These are phyloP conservation scores for Colletotrichum lentis DNA, from an alignment of 2,329 filamentous ascomycete species.

Conservation along the genomic window DNA sequence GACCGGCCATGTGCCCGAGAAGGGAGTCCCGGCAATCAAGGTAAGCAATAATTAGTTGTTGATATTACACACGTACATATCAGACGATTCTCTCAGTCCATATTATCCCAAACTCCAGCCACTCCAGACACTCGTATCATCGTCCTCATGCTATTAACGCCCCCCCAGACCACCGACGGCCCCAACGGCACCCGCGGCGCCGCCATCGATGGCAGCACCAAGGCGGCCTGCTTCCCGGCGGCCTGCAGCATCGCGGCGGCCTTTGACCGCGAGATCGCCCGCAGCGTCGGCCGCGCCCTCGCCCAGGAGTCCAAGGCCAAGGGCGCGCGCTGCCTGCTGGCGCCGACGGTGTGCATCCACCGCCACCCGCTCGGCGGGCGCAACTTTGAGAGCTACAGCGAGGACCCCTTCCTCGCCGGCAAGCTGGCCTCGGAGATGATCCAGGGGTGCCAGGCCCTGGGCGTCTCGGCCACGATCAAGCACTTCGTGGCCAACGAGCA, in stretches of 20 bases:
- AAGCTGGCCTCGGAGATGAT: slow-evolving; percentile 71
- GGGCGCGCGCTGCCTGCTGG: slow-evolving; percentile 72
- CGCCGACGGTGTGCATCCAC: slow-evolving; percentile 66
- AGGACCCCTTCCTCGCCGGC: slow-evolving; percentile 74
- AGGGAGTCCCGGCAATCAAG: slow-evolving; percentile 32
- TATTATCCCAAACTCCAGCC: too few species aligned
- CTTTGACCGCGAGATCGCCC: slow-evolving; percentile 73
- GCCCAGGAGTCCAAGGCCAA: slow-evolving; percentile 76
- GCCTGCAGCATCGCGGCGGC: slow-evolving; percentile 77
- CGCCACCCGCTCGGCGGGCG: slow-evolving; percentile 70
- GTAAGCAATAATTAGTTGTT: not conserved
- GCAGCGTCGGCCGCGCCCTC: slow-evolving; percentile 73
- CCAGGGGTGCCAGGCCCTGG: slow-evolving; percentile 73
- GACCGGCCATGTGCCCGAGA: slow-evolving; percentile 22
- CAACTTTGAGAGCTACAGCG: slow-evolving; percentile 67
- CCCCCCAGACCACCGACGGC: slow-evolving; percentile 33
- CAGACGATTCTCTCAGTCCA: too few species aligned
- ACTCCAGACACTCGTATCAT: too few species aligned
- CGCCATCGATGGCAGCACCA: slow-evolving; percentile 34
- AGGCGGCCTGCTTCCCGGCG: slow-evolving; percentile 63
- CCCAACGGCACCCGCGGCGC: slow-evolving; percentile 38
- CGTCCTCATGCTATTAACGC: too few species aligned
- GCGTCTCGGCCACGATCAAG: slow-evolving; percentile 72
- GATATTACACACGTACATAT: not conserved
- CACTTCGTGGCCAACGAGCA: slow-evolving; percentile 47